phyloP scores from a whole-genome alignment of 805 yeast species.

The Yarrowia sp. region DNA sequence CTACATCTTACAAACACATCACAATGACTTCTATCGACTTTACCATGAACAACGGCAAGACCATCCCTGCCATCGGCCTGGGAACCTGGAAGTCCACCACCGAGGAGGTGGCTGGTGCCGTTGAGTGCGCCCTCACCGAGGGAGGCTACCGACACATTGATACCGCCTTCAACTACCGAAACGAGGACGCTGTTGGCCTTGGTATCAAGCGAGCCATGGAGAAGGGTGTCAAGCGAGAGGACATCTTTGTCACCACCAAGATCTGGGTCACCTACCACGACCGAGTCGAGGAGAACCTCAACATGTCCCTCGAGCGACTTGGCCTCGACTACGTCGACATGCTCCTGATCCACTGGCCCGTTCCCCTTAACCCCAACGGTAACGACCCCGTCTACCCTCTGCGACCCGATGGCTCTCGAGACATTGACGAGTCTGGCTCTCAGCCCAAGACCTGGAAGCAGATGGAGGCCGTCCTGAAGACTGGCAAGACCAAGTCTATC shows the following conservation, averaged over 20 bases:
- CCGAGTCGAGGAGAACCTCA: conserved; percentile 57
- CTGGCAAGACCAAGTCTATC: conserved; percentile 61
- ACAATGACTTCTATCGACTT: conserved; percentile 43
- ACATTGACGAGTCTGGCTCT: conserved; percentile 46
- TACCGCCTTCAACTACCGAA: conserved; percentile 73
- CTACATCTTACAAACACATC: background rate
- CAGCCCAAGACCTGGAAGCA: conserved; percentile 65
- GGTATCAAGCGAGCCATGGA: conserved; percentile 56
- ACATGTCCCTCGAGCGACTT: conserved; percentile 59
- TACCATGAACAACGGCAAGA: conserved; percentile 62
- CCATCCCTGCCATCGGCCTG: conserved; percentile 71
- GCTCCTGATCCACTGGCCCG: conserved; percentile 74
- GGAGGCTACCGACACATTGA: conserved; percentile 77
- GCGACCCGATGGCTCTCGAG: conserved; percentile 53
- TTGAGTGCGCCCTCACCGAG: conserved; percentile 56
- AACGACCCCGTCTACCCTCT: conserved; percentile 48
- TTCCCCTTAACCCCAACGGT: conserved; percentile 48
- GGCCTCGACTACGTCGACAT: conserved; percentile 69
- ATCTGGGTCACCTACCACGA: conserved; percentile 56
- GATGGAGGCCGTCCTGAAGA: conserved; percentile 63
- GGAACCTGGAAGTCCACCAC: conserved; percentile 68
- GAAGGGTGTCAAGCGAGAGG: conserved; percentile 55
- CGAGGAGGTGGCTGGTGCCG: conserved; percentile 57
- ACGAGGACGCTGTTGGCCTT: conserved; percentile 71
- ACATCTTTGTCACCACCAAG: conserved; percentile 69